Evolutionary conservation across 768 basidiomycete species (phyloP), one percentile per base, ranked within the genome.

Genomic region (Suillus brevipes): DNA sequence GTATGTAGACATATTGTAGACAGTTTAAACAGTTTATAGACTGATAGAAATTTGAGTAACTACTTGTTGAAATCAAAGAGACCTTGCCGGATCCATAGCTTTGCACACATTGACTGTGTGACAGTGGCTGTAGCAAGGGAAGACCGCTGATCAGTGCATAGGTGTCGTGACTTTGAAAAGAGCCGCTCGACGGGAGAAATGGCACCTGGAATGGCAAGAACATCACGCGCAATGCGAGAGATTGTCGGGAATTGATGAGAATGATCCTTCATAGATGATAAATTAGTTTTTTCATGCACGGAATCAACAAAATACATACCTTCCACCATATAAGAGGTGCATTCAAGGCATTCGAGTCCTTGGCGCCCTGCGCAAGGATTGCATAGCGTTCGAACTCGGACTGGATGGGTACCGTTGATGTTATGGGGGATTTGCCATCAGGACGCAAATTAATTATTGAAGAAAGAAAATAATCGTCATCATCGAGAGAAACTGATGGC

Each of bases 191-290:
- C 76, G 1, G 78, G 76, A 7, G 75, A 72, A 64, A 74, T 75
- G 1, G 77, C 71, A 8, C 68, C 76, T 7, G 77, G 75, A 61
- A 79, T 77, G 34, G 77, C 74, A 12, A 79, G 70, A 63, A 68
- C 74, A 67, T 78, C 73, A 1, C 68, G 68, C 20, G 75, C 76
- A 64, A 79, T 77, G 47, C 64, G 56, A 13, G 76, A 68, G 34
- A 77, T 60, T 9, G 67, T 69, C 0, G 75, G 78, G 45, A 75
- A 78, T 23, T 66, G 65, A 7, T 67, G 34, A 1, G 58, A 68
- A 67, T 74, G 69, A 2, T 61, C 63, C 74, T 77, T 56, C 42
- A 43, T 55, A 37, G 28, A 60, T 60, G 36, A 6, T 14, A 3
- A 40, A 16, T 6, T 40, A 16, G 14, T 40, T 14, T 40, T 40